Evolutionary conservation across 2,329 filamentous ascomycete species (phyloP).

Genomic region (Aspergillus sp.): DNA sequence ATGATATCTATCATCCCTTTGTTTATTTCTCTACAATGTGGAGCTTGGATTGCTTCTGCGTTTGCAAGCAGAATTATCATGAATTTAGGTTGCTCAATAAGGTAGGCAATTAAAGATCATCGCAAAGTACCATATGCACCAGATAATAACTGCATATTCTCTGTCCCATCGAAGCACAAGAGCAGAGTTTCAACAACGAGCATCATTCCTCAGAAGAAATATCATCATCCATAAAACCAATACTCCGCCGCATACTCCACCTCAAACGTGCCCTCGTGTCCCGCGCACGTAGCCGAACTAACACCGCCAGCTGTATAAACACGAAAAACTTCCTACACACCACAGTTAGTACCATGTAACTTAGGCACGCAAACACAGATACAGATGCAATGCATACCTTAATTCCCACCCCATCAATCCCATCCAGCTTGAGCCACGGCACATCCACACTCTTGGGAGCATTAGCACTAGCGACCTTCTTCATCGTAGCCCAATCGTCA

Average conservation of each 20-base stretch:
- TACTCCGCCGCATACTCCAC: constrained; percentile 47
- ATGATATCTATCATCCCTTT: too few relatives aligned
- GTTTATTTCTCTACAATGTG: too few relatives aligned
- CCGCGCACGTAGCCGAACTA: constrained; percentile 37
- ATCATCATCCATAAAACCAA: constrained; percentile 43
- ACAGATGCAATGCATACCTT: constrained; percentile 26
- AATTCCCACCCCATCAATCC: constrained; percentile 30
- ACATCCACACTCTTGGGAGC: constrained; percentile 32
- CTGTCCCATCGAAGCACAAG: not conserved
- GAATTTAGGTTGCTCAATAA: too few relatives aligned
- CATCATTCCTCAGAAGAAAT: too few relatives aligned
- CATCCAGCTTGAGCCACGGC: constrained; percentile 37
- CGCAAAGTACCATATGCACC: too few relatives aligned
- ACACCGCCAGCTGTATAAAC: constrained; percentile 42
- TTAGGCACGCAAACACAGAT: too few relatives aligned
- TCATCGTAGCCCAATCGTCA: constrained; percentile 29
- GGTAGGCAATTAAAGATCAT: too few relatives aligned
- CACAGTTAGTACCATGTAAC: not conserved
- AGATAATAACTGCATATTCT: too few relatives aligned
- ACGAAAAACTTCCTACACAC: constrained; percentile 44
- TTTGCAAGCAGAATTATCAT: too few relatives aligned
- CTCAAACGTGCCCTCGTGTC: constrained; percentile 32
- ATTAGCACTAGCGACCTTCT: constrained; percentile 30
- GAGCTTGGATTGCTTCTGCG: too few relatives aligned
- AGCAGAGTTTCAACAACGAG: too few relatives aligned